Evolutionary conservation across 306 rosid species (phyloP).

Genomic region (Vigna trinervia): DNA sequence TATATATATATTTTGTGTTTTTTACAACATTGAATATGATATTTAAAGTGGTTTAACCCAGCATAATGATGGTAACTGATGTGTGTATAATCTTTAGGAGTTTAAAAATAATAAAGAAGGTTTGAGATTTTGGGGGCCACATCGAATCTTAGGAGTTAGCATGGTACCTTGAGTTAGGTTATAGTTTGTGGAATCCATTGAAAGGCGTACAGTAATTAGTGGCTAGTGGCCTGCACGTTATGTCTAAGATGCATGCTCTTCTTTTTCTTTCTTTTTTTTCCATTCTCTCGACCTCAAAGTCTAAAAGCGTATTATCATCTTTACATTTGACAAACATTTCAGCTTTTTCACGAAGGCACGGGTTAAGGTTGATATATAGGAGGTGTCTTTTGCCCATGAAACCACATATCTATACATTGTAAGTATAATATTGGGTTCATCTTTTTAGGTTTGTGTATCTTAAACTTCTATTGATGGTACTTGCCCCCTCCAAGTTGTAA

Average conservation of each 20-base stretch:
- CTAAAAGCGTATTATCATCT: constrained; percentile 49
- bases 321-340: constrained; percentile 44
- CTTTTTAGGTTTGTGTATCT: constrained; percentile 63
- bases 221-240: constrained; percentile 70
- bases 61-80: background rate
- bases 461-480: constrained; percentile 52
- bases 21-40: background rate
- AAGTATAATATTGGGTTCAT: constrained; percentile 45
- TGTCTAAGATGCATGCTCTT: constrained; percentile 45
- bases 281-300: constrained; percentile 36
- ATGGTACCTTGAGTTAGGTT: constrained; percentile 48
- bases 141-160: constrained; percentile 69
- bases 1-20: too few species aligned
- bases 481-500: constrained; percentile 65
- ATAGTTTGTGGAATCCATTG: constrained; percentile 60
- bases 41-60: constrained; percentile 16
- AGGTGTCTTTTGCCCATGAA: constrained; percentile 49
- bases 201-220: constrained; percentile 55
- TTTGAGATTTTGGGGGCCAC: constrained; percentile 39
- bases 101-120: background rate
- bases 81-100: background rate
- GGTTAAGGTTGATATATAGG: constrained; percentile 15
- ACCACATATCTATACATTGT: background rate
- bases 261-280: background rate
- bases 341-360: constrained; percentile 41